Base-by-base conservation (phyloP, 2,329 filamentous ascomycete species). In the Penicillium aurantiogriseum region DNA sequence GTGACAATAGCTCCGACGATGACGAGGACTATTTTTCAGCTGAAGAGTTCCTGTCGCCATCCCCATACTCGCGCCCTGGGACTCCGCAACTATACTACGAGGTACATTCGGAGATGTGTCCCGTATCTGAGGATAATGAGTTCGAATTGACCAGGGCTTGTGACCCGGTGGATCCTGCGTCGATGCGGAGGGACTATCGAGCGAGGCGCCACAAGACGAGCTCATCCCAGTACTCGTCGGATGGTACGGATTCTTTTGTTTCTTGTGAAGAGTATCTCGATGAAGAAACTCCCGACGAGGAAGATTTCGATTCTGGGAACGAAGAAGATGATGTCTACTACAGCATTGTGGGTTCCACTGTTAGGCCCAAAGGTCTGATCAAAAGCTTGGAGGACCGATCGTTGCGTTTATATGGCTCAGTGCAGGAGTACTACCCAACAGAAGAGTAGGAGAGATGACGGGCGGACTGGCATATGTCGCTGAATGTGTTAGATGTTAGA, bases 151-250 rank as follows among this genome's bases (percentile, higher is more conserved):
- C 44, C 0, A 56, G 58, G 23, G 15, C 45, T 5, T 65, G 63
- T 58, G 58, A 58, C 21, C 51, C 63, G 9, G 62, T 66, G 6
- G 44, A 55, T 11, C 17, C 29, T 13, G 31, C 17, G 19, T 42
- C 45, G 11, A 47, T 63, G 11, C n/a, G 47, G 15, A 54, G 40
- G 49, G 36, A 59, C 46, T 61, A 60, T 59, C 60, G 62, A 5
- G 60, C 63, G 13, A 42, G 45, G 4, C 29, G 48, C 11, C 19
- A 19, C 11, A 47, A 13, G 13, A 29, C 10, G 29, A 19, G 4
- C 3, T 1, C 39, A 3, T 25, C 6, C 6, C 5, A 33, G 38
- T 19, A 15, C 19, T 50, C 47, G 5, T 47, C n/a, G 23, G 27
- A 19, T 46, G 25, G 17, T 44, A 23, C 19, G 5, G 21, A 54